phyloP scores from a whole-genome alignment of 2,329 filamentous ascomycete genomes.

The Monosporascus sp. region DNA sequence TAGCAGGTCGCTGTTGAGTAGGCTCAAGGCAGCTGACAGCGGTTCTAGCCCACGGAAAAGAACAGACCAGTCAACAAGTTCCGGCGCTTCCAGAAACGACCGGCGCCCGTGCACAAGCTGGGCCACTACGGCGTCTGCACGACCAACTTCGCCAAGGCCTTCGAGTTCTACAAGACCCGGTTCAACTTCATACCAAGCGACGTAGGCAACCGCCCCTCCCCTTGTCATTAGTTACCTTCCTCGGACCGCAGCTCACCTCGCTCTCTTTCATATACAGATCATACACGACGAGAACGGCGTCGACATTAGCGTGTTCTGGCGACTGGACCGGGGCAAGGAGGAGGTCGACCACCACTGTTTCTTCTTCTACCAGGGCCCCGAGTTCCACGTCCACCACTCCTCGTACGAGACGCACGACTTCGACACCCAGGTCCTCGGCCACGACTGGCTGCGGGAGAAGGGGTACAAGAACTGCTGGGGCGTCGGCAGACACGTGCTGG shows the following conservation, averaged over 20 bases:
- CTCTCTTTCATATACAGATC: constrained; percentile 19
- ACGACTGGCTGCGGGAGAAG: constrained; percentile 60
- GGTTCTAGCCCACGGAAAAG: constrained; percentile 36
- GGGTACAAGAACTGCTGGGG: constrained; percentile 65
- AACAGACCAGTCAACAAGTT: constrained; percentile 44
- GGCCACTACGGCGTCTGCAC: constrained; percentile 52
- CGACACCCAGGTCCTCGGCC: constrained; percentile 64
- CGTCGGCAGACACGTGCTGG: constrained; percentile 64
- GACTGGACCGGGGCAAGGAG: constrained; percentile 37
- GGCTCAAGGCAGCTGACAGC: background rate
- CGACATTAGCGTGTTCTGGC: constrained; percentile 40
- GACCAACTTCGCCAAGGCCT: constrained; percentile 42
- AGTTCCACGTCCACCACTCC: constrained; percentile 59
- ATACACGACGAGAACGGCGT: constrained; percentile 32
- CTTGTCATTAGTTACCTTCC: background rate
- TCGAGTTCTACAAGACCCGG: constrained; percentile 43
- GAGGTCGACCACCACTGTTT: constrained; percentile 47
- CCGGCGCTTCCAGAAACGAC: constrained; percentile 46
- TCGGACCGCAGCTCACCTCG: background rate
- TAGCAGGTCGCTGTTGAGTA: no score
- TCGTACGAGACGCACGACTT: constrained; percentile 68
- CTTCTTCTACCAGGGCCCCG: constrained; percentile 43
- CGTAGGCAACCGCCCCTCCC: constrained; percentile 20
- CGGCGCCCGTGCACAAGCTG: constrained; percentile 46
- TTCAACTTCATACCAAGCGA: constrained; percentile 51